Evolutionary conservation across 148 eudicot species (phyloP), one percentile per base, ranked within the genome.

Genomic region (Rhododendron kiyosumense): DNA sequence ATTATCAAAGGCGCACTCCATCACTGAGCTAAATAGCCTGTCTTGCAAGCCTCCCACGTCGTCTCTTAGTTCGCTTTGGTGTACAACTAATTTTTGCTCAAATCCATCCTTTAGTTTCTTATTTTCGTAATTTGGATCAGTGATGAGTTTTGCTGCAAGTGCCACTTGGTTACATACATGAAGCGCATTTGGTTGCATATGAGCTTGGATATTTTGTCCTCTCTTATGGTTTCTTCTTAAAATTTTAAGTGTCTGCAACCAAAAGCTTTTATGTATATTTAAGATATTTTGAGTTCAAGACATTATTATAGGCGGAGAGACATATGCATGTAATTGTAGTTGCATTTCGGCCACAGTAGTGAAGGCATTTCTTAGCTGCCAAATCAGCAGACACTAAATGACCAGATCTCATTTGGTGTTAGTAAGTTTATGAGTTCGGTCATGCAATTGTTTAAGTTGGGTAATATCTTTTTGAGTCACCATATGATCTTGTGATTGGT

Each of bases 401-500:
- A 49, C 54, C 57, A 51, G 5, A 18, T 15, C 14, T 17, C 8
- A 46, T 17, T 5, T 26, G 12, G n/a, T 7, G 57, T 41, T n/a
- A 24, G 9, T 71, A 24, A 48, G 20, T 82, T 71, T 49, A 18
- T 77, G 63, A 36, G 36, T 67, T 32, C 41, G 77, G 48, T 69
- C 24, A 49, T 86, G 76, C n/a, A 81, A 34, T 61, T 71, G 24
- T 14, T n/a, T 87, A 43, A 54, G 67, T 86, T 82, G 61, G 46
- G 83, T 61, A 84, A 67, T 83, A 82, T 15, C 45, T 36, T 36
- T 79, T 77, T 30, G 5, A 45, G 41, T 51, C 52, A 77, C 67
- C 20, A 61, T 63, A 22, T 63, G 34, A 84, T 30, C 81, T 34
- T 85, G 83, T 38, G 59, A 84, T 85, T 83, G 83, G 83, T 79